phyloP scores from a whole-genome alignment of 2,329 filamentous ascomycete species.

The Parastagonospora nodorum region DNA sequence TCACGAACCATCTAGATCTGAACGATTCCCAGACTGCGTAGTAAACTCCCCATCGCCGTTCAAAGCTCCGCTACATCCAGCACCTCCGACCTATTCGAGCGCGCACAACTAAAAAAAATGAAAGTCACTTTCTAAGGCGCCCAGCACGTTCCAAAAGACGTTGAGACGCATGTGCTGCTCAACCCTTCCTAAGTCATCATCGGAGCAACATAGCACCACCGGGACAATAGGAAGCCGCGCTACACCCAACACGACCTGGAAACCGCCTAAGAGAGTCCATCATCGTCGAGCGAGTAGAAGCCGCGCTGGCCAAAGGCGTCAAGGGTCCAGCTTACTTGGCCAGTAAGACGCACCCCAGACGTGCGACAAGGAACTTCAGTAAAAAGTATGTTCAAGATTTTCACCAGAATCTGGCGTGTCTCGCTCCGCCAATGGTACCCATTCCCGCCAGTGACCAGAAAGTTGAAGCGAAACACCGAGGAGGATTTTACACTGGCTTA shows the following conservation, averaged over 20 bases:
- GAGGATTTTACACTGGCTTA: slow-evolving; percentile 66
- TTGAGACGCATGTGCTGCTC: slow-evolving; percentile 71
- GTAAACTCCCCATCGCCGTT: no score
- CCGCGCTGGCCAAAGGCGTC: slow-evolving; percentile 43
- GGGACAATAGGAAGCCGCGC: slow-evolving; percentile 53
- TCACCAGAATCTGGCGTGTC: slow-evolving; percentile 32
- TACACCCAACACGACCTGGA: slow-evolving; percentile 52
- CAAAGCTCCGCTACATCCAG: no score
- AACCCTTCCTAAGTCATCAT: slow-evolving; percentile 69
- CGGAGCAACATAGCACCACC: slow-evolving; percentile 51
- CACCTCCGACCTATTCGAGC: no score
- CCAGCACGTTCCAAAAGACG: not conserved
- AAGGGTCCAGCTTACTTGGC: slow-evolving; percentile 44
- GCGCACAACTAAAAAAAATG: slow-evolving; percentile 59
- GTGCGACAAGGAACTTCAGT: slow-evolving; percentile 55
- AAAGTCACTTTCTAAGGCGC: slow-evolving; percentile 59
- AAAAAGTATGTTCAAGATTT: slow-evolving; percentile 45
- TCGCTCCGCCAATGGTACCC: slow-evolving; percentile 50
- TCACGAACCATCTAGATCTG: no score
- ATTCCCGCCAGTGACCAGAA: slow-evolving; percentile 58
- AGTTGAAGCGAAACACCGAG: slow-evolving; percentile 54
- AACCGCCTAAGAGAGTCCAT: slow-evolving; percentile 60
- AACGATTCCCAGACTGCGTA: no score
- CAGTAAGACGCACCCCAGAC: slow-evolving; percentile 64
- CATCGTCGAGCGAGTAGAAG: slow-evolving; percentile 45